Percentiles rank a stretch among this genome's conserved stretches.
Evolutionary conservation across 2,329 filamentous ascomycete species (phyloP).

Genomic region (Fusarium sp.): DNA sequence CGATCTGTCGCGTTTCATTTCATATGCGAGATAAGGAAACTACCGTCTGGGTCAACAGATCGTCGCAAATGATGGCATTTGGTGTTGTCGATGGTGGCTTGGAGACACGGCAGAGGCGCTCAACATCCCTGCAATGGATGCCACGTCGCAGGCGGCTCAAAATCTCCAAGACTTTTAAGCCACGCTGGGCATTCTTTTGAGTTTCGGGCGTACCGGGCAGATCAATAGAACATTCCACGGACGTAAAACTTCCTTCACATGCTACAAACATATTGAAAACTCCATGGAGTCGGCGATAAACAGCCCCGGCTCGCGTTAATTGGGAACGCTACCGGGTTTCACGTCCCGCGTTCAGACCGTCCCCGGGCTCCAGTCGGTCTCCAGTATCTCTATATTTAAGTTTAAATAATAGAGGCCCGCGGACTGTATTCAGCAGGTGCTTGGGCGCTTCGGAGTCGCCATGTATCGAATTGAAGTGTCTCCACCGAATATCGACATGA

Average conservation of each 20-base stretch:
- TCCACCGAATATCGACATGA: not conserved
- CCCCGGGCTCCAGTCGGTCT: not conserved
- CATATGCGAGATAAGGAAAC: conserved; percentile 12
- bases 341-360: not conserved
- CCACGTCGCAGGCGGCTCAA: not conserved
- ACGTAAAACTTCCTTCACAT: not conserved
- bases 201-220: not conserved
- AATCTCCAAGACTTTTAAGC: not conserved
- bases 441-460: not conserved
- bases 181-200: not conserved
- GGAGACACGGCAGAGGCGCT: not conserved
- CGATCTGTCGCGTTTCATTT: conserved; percentile 19
- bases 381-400: not conserved
- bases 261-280: not conserved
- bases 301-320: not conserved
- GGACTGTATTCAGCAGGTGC: not conserved
- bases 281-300: not conserved
- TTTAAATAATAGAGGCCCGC: not conserved
- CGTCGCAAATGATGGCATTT: not conserved
- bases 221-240: not conserved
- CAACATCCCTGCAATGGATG: not conserved
- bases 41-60: not conserved
- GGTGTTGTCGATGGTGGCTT: not conserved
- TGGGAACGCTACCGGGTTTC: not conserved
- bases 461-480: not conserved